Percentiles rank a stretch among this genome's conserved stretches.
Evolutionary conservation across 176 grass and related monocot genomes (phyloP).

Genomic region (Luzula sylvatica): DNA sequence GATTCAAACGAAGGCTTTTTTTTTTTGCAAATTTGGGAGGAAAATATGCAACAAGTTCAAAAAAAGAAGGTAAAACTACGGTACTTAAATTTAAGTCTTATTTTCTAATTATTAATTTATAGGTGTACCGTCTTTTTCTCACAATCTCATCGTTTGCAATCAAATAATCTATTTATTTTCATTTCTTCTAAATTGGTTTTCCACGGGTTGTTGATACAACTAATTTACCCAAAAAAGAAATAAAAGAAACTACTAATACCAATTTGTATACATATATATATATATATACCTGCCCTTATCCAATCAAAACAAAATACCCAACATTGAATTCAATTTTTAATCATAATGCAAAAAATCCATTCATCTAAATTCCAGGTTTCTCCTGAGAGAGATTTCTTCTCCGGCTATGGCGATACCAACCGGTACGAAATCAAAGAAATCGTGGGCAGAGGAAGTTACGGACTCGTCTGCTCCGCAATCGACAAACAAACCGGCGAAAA

Average conservation of each 20-base stretch:
- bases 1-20: background rate
- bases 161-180: background rate
- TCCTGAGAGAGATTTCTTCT: constrained; percentile 79
- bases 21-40: constrained; percentile 10
- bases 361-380: constrained; percentile 46
- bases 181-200: background rate
- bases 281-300: too few relatives aligned
- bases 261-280: too few relatives aligned
- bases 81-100: constrained; percentile 1
- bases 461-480: constrained; percentile 85
- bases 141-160: background rate
- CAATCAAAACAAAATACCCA: too few relatives aligned
- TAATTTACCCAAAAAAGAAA: too few relatives aligned
- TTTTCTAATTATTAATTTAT: too few relatives aligned
- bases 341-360: constrained; percentile 3
- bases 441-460: constrained; percentile 84
- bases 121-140: background rate
- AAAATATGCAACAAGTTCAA: constrained; percentile 39
- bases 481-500: constrained; percentile 80
- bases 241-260: too few relatives aligned
- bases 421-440: constrained; percentile 87
- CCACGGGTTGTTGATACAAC: background rate
- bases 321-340: background rate
- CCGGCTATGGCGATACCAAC: constrained; percentile 61
- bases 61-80: constrained; percentile 27